These are phyloP conservation scores for Kwoniella heveanensis DNA, from an alignment of 768 basidiomycete species.

Conservation along the genomic window DNA sequence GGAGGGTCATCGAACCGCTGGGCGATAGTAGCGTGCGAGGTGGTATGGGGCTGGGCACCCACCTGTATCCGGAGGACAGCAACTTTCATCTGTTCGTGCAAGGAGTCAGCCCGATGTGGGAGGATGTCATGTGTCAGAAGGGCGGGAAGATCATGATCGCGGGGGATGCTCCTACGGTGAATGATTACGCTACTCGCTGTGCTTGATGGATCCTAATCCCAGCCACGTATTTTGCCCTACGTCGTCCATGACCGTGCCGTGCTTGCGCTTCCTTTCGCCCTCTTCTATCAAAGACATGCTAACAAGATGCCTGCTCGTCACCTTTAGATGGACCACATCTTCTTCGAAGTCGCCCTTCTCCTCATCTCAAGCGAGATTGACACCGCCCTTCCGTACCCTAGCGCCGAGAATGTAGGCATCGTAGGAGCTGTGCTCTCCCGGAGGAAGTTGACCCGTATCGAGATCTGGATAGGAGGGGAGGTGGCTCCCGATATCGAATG, in stretches of 20 bases:
- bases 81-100: conserved; percentile 45
- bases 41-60: conserved; percentile 30
- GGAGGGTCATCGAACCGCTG: conserved; percentile 24
- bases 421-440: conserved; percentile 26
- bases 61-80: conserved; percentile 29
- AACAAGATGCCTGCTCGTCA: not conserved
- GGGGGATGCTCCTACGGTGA: conserved; percentile 19
- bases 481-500: conserved; percentile 18
- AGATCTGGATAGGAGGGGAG: conserved; percentile 39
- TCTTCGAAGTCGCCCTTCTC: conserved; percentile 35
- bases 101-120: conserved; percentile 48
- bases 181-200: too few relatives aligned
- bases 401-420: conserved; percentile 2
- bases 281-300: conserved; percentile 1
- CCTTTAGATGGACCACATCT: conserved; percentile 41
- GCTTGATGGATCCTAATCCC: too few relatives aligned
- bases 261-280: too few relatives aligned
- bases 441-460: conserved; percentile 32
- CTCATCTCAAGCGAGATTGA: conserved; percentile 25
- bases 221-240: too few relatives aligned
- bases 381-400: conserved; percentile 3
- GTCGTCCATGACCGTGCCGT: too few relatives aligned
- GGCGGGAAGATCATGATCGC: conserved; percentile 46
- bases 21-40: conserved; percentile 17
- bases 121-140: conserved; percentile 41